Base-by-base conservation (phyloP, 139 green algal species). In the Diplosphaera chodatii region DNA sequence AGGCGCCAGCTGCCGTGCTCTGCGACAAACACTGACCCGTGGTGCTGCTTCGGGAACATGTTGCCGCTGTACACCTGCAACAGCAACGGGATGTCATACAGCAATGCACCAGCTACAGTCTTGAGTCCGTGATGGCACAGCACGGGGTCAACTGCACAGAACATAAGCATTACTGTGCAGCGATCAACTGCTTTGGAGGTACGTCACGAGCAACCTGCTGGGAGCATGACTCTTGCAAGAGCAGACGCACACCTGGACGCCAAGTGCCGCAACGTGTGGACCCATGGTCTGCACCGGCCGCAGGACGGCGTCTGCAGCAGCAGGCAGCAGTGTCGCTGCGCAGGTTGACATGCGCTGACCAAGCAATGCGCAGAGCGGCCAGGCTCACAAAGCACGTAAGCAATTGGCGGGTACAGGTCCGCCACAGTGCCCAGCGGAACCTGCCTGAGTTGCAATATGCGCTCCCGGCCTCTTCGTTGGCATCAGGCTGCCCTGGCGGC, bases 221-320 rank as follows among this genome's bases (percentile, higher is more conserved):
- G n/a, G n/a, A n/a, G n/a, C n/a, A n/a, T n/a, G n/a, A n/a, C n/a
- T n/a, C n/a, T n/a, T n/a, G n/a, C n/a, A n/a, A n/a, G n/a, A n/a
- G n/a, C n/a, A n/a, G n/a, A n/a, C n/a, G n/a, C n/a, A n/a, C n/a
- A 79, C 80, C 31, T 68, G 30, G 65, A 85, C 68, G 3, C 76
- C 80, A 29, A 85, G 55, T 23, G 80, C 65, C 1, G 80, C 73
- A 1, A 82, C 73, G 64, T 85, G 80, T 0, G 80, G 76, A 0
- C 80, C 80, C 66, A 85, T 66, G 10, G 76, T 33, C 64, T 85
- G 80, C 29, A 78, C 73, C 1, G 73, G 73, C 37, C 37, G 66
- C 73, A 77, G 66, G 55, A 77, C 21, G 65, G 73, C 37, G 37
- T 10, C 37, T 48, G 37, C 37, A 20, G 37, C n/a, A n/a, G n/a